phyloP scores from a whole-genome alignment of 345 rosid species.

The Combretum micranthum region DNA sequence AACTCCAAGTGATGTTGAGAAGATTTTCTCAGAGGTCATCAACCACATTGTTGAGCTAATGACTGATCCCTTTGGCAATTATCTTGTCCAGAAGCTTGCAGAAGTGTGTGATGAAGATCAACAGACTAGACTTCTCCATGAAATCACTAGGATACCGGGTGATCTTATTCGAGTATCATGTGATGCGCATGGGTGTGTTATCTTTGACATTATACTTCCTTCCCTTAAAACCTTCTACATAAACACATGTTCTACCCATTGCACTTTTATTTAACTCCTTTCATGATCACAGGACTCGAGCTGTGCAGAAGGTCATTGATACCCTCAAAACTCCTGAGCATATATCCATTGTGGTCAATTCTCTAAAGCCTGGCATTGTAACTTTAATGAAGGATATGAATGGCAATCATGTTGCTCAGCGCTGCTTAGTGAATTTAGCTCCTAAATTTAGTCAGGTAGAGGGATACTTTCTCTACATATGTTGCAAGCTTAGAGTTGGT shows the following conservation, averaged over 20 bases:
- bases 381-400: constrained; percentile 64
- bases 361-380: constrained; percentile 60
- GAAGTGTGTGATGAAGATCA: constrained; percentile 41
- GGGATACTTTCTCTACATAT: not conserved
- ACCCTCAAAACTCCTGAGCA: constrained; percentile 54
- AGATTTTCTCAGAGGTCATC: constrained; percentile 58
- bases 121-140: constrained; percentile 45
- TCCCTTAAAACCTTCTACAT: constrained; percentile 1
- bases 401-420: constrained; percentile 79
- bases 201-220: constrained; percentile 8
- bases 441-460: constrained; percentile 53
- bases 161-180: constrained; percentile 64
- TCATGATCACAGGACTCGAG: constrained; percentile 55
- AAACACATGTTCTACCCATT: not conserved
- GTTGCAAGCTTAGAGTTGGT: not conserved
- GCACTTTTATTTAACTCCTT: not conserved
- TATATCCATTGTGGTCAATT: constrained; percentile 41
- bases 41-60: constrained; percentile 61
- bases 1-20: constrained; percentile 44
- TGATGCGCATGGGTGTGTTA: constrained; percentile 67
- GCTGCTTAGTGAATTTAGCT: constrained; percentile 52
- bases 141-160: constrained; percentile 48
- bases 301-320: constrained; percentile 75
- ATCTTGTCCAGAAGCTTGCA: constrained; percentile 61
- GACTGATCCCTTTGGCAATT: constrained; percentile 75